Evolutionary conservation across 2,329 filamentous ascomycete genomes (phyloP), one percentile per base, ranked within the genome.

Genomic region (Thermoascus crustaceus): DNA sequence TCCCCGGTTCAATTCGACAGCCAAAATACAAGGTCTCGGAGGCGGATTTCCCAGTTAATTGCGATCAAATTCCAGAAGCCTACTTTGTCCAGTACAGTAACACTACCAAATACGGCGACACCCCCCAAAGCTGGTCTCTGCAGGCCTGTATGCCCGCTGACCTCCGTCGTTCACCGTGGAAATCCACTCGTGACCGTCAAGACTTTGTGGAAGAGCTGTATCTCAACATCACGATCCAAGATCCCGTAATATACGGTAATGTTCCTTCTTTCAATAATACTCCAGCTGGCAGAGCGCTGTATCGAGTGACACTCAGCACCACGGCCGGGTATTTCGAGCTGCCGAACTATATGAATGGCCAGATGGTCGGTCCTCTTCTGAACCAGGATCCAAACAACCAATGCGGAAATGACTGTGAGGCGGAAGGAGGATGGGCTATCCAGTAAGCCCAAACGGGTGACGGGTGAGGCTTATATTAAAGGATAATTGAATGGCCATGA

Each of bases 121-220:
- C 18, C n/a, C 7, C 11, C 11, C 14, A 14, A 21, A 34, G 0
- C 17, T 55, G 46, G 46, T 34, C 29, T 1, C 6, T 57, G 7
- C 21, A 41, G 20, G 51, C 43, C 5, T 58, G 55, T 30, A 56
- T 59, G 54, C 50, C 52, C 2, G 37, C 34, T 2, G 36, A 51
- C 26, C n/a, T 40, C 17, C 41, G 14, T 2, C 26, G 32, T 4
- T 46, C 53, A 9, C 53, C 50, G 7, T 59, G 55, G 53, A 37
- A 33, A 23, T 10, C 14, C 18, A 56, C 48, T 3, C 42, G 46
- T 10, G 32, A 40, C 14, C 50, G 52, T 10, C 56, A 58, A 32
- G 49, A 55, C 6, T 55, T 60, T 30, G 39, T 39, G 0, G 55
- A 58, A 32, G 40, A 36, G 6, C 37, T 58, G 0, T 58, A 55